Evolutionary conservation across 768 basidiomycete genomes (phyloP), one percentile per base, ranked within the genome.

Genomic region (Suillus americanus): DNA sequence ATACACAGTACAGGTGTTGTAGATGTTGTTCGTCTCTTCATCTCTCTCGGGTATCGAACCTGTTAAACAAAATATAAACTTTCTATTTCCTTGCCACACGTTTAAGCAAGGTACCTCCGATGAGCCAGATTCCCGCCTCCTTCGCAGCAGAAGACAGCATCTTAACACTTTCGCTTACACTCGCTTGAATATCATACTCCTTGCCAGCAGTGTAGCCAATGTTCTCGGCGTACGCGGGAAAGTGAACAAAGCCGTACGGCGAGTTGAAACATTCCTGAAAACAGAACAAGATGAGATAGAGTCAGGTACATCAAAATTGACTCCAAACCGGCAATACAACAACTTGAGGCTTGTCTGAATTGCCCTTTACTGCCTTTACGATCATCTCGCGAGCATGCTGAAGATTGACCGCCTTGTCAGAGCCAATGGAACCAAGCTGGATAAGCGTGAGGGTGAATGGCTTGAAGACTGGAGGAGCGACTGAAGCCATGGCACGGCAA

Each of bases 41-140:
- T 92, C 93, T 50, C 85, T 82, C 75, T 99, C 97, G 0, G 97
- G 97, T 60, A 99, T 96, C 3, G 95, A 93, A 16, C 96, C 96
- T 98, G 67, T 40, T n/a, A 62, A 38, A 45, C 51, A 30, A 64
- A 62, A 13, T 2, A n/a, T 55, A 43, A 38, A 50, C 37, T 5
- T 18, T 8, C 3, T 41, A 23, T 59, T 30, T 35, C 23, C 12
- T 57, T 46, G n/a, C 16, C 59, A 13, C 9, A 35, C 33, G 35
- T 43, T 33, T n/a, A 40, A 40, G 41, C n/a, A 56, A 30, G 70
- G 63, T 70, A 28, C 97, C 97, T 77, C 96, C 97, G 69, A 99
- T 86, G n/a, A 99, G 79, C 96, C 96, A 99, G 14, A 89, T 81
- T 7, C 82, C 85, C 37, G 86, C 80, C 72, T 92, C 86, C 74